Percentiles rank a stretch among this genome's conserved stretches.
These are phyloP conservation scores for Trametes cinnabarina DNA, from an alignment of 768 basidiomycete species.

Conservation along the genomic window DNA sequence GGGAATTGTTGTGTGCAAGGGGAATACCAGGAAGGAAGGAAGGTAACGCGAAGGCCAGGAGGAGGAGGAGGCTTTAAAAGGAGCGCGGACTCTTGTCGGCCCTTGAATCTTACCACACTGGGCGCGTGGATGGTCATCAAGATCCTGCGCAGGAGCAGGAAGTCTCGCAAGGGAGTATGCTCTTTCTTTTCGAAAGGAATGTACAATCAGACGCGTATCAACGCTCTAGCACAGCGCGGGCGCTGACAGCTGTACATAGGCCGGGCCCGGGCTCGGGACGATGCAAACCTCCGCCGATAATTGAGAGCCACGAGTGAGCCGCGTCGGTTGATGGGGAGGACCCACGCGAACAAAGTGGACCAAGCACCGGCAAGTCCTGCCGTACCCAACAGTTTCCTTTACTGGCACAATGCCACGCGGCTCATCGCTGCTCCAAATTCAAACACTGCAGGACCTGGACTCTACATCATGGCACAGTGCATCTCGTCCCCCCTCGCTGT, in stretches of 20 bases:
- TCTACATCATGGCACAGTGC: no score
- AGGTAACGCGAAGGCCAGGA: neutral
- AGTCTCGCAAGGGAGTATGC: neutral
- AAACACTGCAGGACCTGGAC: no score
- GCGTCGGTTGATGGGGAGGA: conserved; percentile 2
- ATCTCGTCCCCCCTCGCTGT: no score
- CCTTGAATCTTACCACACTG: conserved; percentile 3
- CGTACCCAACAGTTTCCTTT: neutral
- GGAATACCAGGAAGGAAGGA: neutral
- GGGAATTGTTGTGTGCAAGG: neutral
- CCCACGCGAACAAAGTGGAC: conserved; percentile 15
- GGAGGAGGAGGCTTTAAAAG: conserved; percentile 6
- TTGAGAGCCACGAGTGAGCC: neutral
- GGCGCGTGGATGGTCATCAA: conserved; percentile 6
- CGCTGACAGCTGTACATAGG: neutral
- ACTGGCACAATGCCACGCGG: neutral
- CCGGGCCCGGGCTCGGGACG: neutral
- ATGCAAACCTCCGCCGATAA: neutral
- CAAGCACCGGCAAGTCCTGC: neutral
- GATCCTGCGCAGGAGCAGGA: conserved; percentile 1
- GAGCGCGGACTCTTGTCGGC: conserved; percentile 12
- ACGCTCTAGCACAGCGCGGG: neutral
- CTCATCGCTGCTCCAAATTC: no score
- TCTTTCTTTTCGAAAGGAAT: neutral
- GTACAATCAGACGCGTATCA: neutral